Evolutionary conservation across 371 early-diverging fungal species (phyloP).

Genomic region (Blastocladiella emersonii): DNA sequence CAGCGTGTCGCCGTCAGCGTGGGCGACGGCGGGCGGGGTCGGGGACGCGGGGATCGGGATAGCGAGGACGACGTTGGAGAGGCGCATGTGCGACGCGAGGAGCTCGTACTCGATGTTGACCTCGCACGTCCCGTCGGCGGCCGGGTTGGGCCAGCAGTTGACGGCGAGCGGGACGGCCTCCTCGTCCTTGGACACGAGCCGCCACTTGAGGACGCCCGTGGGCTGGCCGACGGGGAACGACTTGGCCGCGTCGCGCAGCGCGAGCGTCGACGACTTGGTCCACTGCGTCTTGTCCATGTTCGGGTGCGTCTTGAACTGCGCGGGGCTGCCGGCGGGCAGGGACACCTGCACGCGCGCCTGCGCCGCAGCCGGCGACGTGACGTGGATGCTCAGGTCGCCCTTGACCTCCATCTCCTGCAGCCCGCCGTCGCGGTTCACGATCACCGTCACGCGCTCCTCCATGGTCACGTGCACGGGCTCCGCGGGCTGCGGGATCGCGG

Average conservation of each 20-base stretch:
- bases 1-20: conserved; percentile 63
- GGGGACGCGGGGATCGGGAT: conserved; percentile 77
- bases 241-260: conserved; percentile 59
- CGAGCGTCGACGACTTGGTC: conserved; percentile 49
- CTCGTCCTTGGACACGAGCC: conserved; percentile 63
- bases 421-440: conserved; percentile 83
- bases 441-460: conserved; percentile 69
- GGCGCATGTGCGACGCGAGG: conserved; percentile 49
- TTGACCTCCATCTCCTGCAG: conserved; percentile 80
- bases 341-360: conserved; percentile 40
- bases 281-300: conserved; percentile 86
- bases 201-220: conserved; percentile 78
- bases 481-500: conserved; percentile 6
- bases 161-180: conserved; percentile 68
- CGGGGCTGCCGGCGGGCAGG: conserved; percentile 35
- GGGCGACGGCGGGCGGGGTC: conserved; percentile 33
- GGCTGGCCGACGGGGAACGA: conserved; percentile 79
- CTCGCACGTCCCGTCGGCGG: conserved; percentile 70
- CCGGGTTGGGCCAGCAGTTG: conserved; percentile 93
- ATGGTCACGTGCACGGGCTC: conserved; percentile 66
- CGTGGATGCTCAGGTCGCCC: conserved; percentile 68
- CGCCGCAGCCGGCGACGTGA: conserved; percentile 46
- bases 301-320: conserved; percentile 92
- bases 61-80: conserved; percentile 71
- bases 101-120: conserved; percentile 92